Base-by-base conservation (phyloP, 345 rosid species). In the Raphanus raphanistrum region DNA sequence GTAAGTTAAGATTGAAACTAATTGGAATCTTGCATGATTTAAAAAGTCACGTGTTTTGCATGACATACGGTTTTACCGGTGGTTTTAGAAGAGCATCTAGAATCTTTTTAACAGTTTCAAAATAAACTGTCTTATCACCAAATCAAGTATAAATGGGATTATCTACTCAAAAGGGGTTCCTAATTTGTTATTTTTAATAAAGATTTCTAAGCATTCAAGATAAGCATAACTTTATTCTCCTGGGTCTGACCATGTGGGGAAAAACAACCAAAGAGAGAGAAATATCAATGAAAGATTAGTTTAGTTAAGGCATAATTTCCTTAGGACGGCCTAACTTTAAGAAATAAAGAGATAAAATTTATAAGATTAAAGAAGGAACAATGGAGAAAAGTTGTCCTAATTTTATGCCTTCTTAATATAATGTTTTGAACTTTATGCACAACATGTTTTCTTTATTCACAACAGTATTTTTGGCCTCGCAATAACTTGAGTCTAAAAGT, bases 371-470 rank as follows among this genome's bases (percentile, higher is more conserved):
- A 80, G 82, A 38, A 57, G 63, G 57, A 74, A 21, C 21, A 21
- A 80, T 62, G 72, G 75, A 73, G 76, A 64, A 69, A 80, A 80
- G 82, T 64, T 80, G 68, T 74, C 82, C 76, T 80, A 80, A 70
- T 75, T 80, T 80, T 80, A 74, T 80, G 63, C 72, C 72, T 70
- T 80, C 76, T 80, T 80, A 80, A 70, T 80, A 68, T 63, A 70
- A 63, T 74, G 68, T 70, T 55, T 58, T 55, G 63, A 75, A 35
- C 68, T 69, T 80, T 79, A 63, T 69, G 31, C 55, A 62, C 75
- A 68, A 68, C 58, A 38, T 68, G 54, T 74, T 79, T n/a, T 79
- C 38, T 79, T 73, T 79, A 62, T 74, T 68, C 52, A 74, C 25
- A 21, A 52, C 48, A 35, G 0, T 8, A 27, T 61, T 35, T 0